Conservation (phyloP, 768 basidiomycete genomes). For the Amanita pseudoporphyria region DNA sequence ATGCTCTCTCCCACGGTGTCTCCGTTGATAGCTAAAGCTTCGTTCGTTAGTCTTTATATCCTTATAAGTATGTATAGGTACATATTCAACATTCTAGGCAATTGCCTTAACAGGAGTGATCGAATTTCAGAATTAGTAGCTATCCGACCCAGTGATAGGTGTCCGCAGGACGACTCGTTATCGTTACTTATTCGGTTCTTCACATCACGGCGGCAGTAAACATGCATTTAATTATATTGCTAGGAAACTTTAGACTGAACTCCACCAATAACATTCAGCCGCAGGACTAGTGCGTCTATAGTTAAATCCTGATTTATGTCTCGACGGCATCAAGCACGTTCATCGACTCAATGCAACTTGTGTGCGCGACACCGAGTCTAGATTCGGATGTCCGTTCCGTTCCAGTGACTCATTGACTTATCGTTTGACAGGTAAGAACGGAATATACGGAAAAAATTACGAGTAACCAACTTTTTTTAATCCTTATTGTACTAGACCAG, state of each 20-base stretch:
- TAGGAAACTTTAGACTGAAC: not conserved
- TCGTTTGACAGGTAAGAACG: too few relatives aligned
- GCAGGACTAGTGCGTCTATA: not conserved
- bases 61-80: not conserved
- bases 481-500: too few relatives aligned
- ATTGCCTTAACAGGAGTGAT: too few relatives aligned
- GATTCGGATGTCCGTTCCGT: not conserved
- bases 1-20: constrained; percentile 1
- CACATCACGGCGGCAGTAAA: too few relatives aligned
- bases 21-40: not conserved
- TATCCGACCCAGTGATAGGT: too few relatives aligned
- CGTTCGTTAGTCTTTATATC: not conserved
- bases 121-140: not conserved
- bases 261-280: not conserved
- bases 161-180: too few relatives aligned
- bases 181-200: too few relatives aligned
- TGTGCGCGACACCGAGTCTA: not conserved
- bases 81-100: not conserved
- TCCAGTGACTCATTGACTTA: not conserved
- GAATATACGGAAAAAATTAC: too few relatives aligned
- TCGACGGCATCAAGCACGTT: not conserved
- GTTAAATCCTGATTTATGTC: not conserved
- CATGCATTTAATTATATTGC: too few relatives aligned
- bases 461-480: too few relatives aligned
- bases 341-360: not conserved